A percentile compares a stretch with the other conserved stretches of the same genome.
Evolutionary conservation across 176 grass and related monocot genomes (phyloP).

Genomic region (Oryza meyeriana): DNA sequence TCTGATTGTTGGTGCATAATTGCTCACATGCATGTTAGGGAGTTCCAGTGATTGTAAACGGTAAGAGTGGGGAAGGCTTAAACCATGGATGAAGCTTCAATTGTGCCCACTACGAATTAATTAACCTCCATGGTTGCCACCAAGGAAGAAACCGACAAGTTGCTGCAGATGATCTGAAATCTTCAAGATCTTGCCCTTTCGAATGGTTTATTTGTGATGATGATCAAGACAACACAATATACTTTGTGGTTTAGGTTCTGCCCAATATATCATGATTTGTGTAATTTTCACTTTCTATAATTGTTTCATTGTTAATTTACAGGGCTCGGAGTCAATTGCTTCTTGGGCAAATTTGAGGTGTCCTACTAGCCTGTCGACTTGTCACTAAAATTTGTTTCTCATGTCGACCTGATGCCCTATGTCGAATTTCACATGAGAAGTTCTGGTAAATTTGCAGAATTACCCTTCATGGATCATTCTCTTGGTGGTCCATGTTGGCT

Average conservation of each 20-base stretch:
- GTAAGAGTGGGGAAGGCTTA: slow-evolving; percentile 31
- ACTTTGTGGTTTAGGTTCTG: slow-evolving; percentile 83
- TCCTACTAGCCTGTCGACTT: not conserved
- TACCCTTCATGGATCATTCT: slow-evolving; percentile 86
- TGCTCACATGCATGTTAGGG: too few relatives aligned
- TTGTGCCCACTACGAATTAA: slow-evolving; percentile 73
- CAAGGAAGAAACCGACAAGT: slow-evolving; percentile 77
- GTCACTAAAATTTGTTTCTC: not conserved
- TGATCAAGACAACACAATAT: slow-evolving; percentile 67
- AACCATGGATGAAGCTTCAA: slow-evolving; percentile 64
- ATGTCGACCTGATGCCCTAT: slow-evolving; percentile 64
- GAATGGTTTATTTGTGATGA: slow-evolving; percentile 92
- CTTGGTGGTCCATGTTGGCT: slow-evolving; percentile 79
- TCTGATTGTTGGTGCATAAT: too few relatives aligned
- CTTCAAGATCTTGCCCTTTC: slow-evolving; percentile 58
- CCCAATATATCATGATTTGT: not conserved
- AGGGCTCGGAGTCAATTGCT: slow-evolving; percentile 84
- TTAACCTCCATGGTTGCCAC: slow-evolving; percentile 86
- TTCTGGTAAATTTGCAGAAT: slow-evolving; percentile 38
- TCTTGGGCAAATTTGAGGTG: slow-evolving; percentile 99
- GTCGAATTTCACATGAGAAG: slow-evolving; percentile 58
- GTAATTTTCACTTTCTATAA: not conserved
- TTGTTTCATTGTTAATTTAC: slow-evolving; percentile 22
- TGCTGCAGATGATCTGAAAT: slow-evolving; percentile 85
- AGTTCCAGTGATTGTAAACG: slow-evolving; percentile 19